A percentile compares a stretch with the other conserved stretches of the same genome.
Conservation (phyloP, 805 yeast genomes). For the Saccharomycopsis synnaedendra region DNA sequence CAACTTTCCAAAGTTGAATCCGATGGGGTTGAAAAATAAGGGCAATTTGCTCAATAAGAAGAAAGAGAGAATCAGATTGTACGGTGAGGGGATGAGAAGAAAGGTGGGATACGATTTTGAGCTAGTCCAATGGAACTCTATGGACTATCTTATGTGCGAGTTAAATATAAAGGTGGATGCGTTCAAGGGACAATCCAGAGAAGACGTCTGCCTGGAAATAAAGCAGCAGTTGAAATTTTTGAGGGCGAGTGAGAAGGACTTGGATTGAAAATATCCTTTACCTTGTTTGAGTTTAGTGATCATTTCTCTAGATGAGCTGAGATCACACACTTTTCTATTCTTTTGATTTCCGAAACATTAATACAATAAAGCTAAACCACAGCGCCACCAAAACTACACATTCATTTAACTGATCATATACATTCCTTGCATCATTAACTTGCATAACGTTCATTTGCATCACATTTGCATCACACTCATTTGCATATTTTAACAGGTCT, state of each 20-base stretch:
- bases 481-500: too few relatives aligned
- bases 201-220: slow-evolving; percentile 40
- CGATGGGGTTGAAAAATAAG: slow-evolving; percentile 37
- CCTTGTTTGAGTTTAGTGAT: background rate
- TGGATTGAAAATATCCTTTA: slow-evolving; percentile 21
- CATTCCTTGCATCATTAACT: background rate
- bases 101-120: slow-evolving; percentile 49
- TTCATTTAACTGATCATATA: background rate
- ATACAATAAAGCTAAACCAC: background rate
- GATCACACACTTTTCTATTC: background rate
- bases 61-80: slow-evolving; percentile 41
- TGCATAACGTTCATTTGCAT: background rate
- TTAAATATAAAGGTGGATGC: slow-evolving; percentile 32
- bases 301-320: background rate
- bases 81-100: slow-evolving; percentile 43
- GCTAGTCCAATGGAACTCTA: slow-evolving; percentile 44
- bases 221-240: slow-evolving; percentile 33
- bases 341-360: background rate
- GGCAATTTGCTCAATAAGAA: slow-evolving; percentile 30
- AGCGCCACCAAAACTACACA: background rate
- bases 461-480: too few relatives aligned
- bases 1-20: slow-evolving; percentile 57
- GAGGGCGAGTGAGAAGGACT: slow-evolving; percentile 25
- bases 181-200: slow-evolving; percentile 30
- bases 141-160: slow-evolving; percentile 45